Conservation (phyloP, 352 stramenopile genomes). For the Phytophthora pinifolia region DNA sequence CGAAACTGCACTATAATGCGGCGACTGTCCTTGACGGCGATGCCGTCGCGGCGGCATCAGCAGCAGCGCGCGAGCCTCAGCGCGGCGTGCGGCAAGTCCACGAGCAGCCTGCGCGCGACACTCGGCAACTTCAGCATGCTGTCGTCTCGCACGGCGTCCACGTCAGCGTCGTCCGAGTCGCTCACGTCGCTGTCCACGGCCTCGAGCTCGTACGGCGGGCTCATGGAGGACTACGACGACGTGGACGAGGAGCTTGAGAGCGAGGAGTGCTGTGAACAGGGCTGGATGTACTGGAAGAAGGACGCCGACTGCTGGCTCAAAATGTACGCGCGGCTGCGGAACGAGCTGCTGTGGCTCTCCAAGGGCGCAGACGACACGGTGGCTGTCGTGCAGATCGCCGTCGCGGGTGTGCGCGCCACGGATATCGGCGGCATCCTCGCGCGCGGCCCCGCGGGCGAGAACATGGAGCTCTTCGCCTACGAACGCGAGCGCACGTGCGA, state of each 20-base stretch:
- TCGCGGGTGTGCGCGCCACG: conserved; percentile 49
- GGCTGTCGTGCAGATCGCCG: conserved; percentile 69
- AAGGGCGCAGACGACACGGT: conserved; percentile 39
- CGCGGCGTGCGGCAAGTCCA: conserved; percentile 17
- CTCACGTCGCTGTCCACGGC: conserved; percentile 42
- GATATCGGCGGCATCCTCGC: conserved; percentile 51
- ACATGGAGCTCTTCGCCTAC: conserved; percentile 79
- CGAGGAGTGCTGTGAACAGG: conserved; percentile 36
- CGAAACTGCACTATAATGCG: conserved; percentile 17
- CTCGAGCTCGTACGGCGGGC: conserved; percentile 51
- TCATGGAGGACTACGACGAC: conserved; percentile 40
- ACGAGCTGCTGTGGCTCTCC: conserved; percentile 72
- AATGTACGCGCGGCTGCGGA: conserved; percentile 66
- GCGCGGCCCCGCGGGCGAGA: conserved; percentile 54
- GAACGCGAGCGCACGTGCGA: conserved; percentile 47
- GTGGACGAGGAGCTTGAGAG: conserved; percentile 24
- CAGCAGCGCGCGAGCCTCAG: conserved; percentile 25
- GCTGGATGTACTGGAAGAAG: conserved; percentile 82
- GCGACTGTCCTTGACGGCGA: conserved; percentile 36
- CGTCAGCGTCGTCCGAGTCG: conserved; percentile 26
- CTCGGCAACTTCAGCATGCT: conserved; percentile 40
- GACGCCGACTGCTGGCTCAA: conserved; percentile 71
- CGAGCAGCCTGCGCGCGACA: conserved; percentile 29
- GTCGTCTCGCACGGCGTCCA: conserved; percentile 25
- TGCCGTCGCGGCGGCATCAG: conserved; percentile 29